Conservation (phyloP, 495 filamentous ascomycete species). For the Geopyxis carbonaria region DNA sequence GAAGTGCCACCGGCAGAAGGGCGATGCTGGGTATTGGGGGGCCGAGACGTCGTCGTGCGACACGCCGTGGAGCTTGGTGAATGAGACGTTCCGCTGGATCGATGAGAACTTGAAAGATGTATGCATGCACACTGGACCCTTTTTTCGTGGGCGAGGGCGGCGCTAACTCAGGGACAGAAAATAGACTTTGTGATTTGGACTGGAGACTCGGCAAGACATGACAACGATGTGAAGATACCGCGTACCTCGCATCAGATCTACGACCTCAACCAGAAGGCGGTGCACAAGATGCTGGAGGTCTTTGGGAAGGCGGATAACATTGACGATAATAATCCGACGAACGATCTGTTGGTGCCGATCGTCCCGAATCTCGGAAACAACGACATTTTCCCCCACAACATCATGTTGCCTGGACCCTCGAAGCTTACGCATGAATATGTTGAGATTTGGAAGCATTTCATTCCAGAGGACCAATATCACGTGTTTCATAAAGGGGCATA, state of each 20-base stretch:
- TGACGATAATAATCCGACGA: constrained; percentile 33
- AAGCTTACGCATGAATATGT: constrained; percentile 56
- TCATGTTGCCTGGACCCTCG: constrained; percentile 71
- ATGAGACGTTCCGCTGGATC: constrained; percentile 88
- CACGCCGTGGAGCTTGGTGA: constrained; percentile 56
- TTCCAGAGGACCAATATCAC: constrained; percentile 85
- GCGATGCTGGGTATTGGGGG: constrained; percentile 63
- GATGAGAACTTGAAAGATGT: constrained; percentile 57
- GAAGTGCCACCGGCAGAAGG: constrained; percentile 65
- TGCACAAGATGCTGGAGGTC: constrained; percentile 54
- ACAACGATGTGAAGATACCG: constrained; percentile 74
- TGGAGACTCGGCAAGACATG: constrained; percentile 86
- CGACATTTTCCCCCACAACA: constrained; percentile 94
- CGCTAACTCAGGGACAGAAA: no score
- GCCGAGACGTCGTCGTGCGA: constrained; percentile 80
- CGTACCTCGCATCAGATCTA: constrained; percentile 58
- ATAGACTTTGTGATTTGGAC: constrained; percentile 98
- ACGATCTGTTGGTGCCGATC: constrained; percentile 55
- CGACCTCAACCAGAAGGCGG: constrained; percentile 53
- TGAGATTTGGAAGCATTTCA: constrained; percentile 65
- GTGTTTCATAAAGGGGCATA: constrained; percentile 83
- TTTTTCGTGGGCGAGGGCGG: no score
- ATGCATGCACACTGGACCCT: constrained; percentile 1
- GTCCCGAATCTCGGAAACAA: constrained; percentile 92
- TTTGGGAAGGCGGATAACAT: constrained; percentile 40